Conservation (phyloP, 2,329 filamentous ascomycete species). For the Colletotrichum sublineola region DNA sequence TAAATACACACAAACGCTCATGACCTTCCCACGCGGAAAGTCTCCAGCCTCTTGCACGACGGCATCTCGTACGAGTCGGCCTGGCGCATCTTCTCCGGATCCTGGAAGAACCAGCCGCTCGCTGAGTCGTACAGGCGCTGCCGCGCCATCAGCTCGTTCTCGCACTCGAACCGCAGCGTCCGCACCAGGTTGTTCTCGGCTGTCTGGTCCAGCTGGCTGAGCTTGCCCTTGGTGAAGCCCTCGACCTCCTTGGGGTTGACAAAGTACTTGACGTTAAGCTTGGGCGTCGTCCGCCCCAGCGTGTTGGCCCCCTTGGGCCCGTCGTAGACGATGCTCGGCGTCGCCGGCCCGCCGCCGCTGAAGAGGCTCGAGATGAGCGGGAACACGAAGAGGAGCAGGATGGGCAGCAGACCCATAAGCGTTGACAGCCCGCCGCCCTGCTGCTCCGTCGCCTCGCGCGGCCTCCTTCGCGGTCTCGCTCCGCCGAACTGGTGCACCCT, state of each 20-base stretch:
- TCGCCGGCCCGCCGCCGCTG: constrained; percentile 65
- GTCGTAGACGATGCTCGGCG: constrained; percentile 84
- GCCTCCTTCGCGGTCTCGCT: constrained; percentile 79
- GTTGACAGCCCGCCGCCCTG: constrained; percentile 68
- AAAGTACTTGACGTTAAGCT: constrained; percentile 84
- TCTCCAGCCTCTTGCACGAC: constrained; percentile 65
- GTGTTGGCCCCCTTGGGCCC: constrained; percentile 78
- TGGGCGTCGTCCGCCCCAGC: constrained; percentile 76
- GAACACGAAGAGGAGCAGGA: constrained; percentile 89
- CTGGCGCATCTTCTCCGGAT: constrained; percentile 81
- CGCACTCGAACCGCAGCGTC: constrained; percentile 78
- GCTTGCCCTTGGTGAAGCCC: constrained; percentile 76
- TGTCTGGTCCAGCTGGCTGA: constrained; percentile 79
- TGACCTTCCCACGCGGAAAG: constrained; percentile 51
- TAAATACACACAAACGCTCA: neutral
- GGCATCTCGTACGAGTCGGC: constrained; percentile 69
- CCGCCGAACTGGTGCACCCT: constrained; percentile 97
- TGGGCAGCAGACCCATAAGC: constrained; percentile 83
- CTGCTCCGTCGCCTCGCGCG: constrained; percentile 71
- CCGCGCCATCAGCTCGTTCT: constrained; percentile 76
- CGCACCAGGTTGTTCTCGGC: constrained; percentile 82
- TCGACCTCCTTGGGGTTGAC: constrained; percentile 84
- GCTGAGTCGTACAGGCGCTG: constrained; percentile 81
- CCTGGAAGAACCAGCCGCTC: constrained; percentile 88
- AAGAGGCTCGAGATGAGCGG: constrained; percentile 87